A percentile compares a stretch with the other conserved stretches of the same genome.
phyloP scores from a whole-genome alignment of 225 moss, liverwort and hornwort genomes.

The Asterella californica region DNA sequence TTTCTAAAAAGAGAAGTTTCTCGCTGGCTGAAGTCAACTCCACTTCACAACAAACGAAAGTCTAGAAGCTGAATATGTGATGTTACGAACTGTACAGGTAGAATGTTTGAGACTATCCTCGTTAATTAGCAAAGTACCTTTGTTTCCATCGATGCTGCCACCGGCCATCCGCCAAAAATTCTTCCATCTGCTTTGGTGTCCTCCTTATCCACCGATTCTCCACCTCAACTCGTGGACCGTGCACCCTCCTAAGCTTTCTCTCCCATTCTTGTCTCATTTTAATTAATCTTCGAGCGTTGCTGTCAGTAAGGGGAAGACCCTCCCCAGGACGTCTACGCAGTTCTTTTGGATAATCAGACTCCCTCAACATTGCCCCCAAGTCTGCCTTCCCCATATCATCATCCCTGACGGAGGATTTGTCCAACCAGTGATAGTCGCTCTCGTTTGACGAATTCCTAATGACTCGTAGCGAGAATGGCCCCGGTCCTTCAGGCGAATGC shows the following conservation, averaged over 20 bases:
- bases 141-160: constrained; percentile 92
- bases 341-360: constrained; percentile 39
- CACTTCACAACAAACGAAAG: not conserved
- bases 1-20: too few species aligned
- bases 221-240: constrained; percentile 52
- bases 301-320: constrained; percentile 75
- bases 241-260: constrained; percentile 53
- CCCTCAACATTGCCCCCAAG: constrained; percentile 34
- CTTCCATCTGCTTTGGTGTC: constrained; percentile 82
- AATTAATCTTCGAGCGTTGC: constrained; percentile 83
- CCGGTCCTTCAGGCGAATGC: not conserved
- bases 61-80: not conserved
- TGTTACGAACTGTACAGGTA: not conserved
- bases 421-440: constrained; percentile 30
- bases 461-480: not conserved
- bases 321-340: constrained; percentile 63
- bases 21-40: too few species aligned
- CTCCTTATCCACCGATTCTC: constrained; percentile 80
- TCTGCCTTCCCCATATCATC: constrained; percentile 25
- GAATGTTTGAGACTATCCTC: not conserved
- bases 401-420: constrained; percentile 31
- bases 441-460: constrained; percentile 1
- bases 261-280: constrained; percentile 77
- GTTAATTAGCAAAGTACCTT: constrained; percentile 18
- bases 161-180: constrained; percentile 69